A percentile compares a stretch with the other conserved stretches of the same genome.
phyloP scores from a whole-genome alignment of 768 basidiomycete species.

The Lentinula aciculospora region DNA sequence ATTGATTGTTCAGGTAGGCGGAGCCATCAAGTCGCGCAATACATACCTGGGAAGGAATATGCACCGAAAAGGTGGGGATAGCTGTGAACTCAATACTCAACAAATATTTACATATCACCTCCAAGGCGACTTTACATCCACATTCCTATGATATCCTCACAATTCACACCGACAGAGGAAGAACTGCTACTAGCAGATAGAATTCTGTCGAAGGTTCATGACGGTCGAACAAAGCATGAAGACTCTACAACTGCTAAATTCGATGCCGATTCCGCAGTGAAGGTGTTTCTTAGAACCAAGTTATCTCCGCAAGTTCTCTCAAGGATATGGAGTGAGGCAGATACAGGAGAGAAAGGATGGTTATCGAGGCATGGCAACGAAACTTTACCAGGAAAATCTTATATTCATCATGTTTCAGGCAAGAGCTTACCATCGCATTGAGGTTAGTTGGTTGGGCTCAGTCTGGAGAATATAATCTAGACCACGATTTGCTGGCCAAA shows the following conservation, averaged over 20 bases:
- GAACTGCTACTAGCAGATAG: not conserved
- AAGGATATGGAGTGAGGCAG: constrained; percentile 61
- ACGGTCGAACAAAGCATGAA: not conserved
- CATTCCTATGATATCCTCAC: not conserved
- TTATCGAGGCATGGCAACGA: not conserved
- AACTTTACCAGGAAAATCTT: not conserved
- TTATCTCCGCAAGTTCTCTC: constrained; percentile 50
- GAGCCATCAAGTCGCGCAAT: not conserved
- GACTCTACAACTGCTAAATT: not conserved
- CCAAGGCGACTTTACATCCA: not conserved
- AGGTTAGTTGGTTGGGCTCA: constrained; percentile 66
- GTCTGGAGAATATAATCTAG: constrained; percentile 32
- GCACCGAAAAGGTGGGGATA: not conserved
- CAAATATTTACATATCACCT: not conserved
- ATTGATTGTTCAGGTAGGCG: too few relatives aligned
- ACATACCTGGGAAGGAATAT: not conserved
- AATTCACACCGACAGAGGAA: not conserved
- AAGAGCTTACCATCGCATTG: constrained; percentile 53
- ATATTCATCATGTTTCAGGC: constrained; percentile 27
- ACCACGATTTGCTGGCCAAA: constrained; percentile 33
- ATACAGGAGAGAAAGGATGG: constrained; percentile 49
- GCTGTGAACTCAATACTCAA: not conserved
- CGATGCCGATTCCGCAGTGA: constrained; percentile 40
- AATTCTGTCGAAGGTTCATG: not conserved
- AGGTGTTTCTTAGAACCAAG: constrained; percentile 49